These are phyloP conservation scores for Geoglossum glabrum DNA, from an alignment of 495 filamentous ascomycete genomes.

Conservation along the genomic window DNA sequence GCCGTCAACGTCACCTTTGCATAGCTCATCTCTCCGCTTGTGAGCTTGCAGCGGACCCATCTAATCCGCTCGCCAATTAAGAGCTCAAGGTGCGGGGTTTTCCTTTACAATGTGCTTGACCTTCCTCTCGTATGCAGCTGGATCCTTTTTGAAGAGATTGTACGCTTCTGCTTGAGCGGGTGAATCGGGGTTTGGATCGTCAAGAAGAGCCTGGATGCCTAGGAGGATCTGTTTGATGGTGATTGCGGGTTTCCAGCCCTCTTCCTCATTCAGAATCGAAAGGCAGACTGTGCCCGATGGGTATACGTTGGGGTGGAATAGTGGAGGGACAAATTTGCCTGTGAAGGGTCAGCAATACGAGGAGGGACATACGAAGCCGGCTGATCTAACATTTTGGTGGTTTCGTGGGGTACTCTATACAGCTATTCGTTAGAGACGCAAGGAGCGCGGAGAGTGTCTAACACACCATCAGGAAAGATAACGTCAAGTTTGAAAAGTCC, in stretches of 20 bases:
- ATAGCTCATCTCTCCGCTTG: neutral
- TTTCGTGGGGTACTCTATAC: slow-evolving; percentile 96
- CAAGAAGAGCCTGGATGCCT: slow-evolving; percentile 83
- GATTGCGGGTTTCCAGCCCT: slow-evolving; percentile 95
- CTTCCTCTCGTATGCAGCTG: slow-evolving; percentile 66
- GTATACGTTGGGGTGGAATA: slow-evolving; percentile 98
- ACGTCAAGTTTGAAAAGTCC: slow-evolving; percentile 88
- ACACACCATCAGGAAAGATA: slow-evolving; percentile 83
- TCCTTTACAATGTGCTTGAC: slow-evolving; percentile 73
- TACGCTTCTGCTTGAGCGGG: slow-evolving; percentile 96
- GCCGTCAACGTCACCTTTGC: neutral
- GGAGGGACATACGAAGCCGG: neutral
- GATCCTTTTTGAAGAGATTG: slow-evolving; percentile 88
- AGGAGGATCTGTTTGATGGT: slow-evolving; percentile 94
- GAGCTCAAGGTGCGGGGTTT: slow-evolving; percentile 45
- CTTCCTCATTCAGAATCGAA: slow-evolving; percentile 94
- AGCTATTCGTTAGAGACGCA: slow-evolving; percentile 1
- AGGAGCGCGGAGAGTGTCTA: neutral
- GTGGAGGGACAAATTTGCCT: slow-evolving; percentile 94
- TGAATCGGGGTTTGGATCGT: slow-evolving; percentile 93
- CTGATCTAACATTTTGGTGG: slow-evolving; percentile 79
- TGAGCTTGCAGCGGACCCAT: neutral
- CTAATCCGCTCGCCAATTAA: neutral
- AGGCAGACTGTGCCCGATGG: slow-evolving; percentile 95
- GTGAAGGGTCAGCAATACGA: neutral